A percentile compares a stretch with the other conserved stretches of the same genome.
Conservation (phyloP, 129 eudicot species). For the Escallonia rubra region DNA sequence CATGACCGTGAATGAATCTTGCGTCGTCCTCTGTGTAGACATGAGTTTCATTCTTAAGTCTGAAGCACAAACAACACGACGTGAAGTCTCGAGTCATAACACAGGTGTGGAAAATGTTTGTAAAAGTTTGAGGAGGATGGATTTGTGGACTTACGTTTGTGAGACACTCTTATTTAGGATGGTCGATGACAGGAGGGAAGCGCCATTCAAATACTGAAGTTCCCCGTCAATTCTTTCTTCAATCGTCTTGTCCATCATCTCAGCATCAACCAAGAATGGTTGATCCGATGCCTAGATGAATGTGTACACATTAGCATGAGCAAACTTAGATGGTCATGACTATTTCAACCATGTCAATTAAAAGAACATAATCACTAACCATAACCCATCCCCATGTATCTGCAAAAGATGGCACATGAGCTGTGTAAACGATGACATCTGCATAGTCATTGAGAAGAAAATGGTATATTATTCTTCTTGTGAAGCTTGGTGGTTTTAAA, state of each 20-base stretch:
- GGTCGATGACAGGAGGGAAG: constrained; percentile 42
- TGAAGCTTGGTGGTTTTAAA: no score
- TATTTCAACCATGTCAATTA: background rate
- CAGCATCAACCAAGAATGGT: constrained; percentile 46
- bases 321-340: background rate
- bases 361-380: constrained; percentile 24
- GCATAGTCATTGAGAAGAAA: constrained; percentile 10
- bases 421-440: constrained; percentile 91
- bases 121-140: no score
- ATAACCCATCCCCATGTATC: constrained; percentile 99
- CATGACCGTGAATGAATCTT: constrained; percentile 48
- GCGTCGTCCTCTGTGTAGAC: constrained; percentile 55
- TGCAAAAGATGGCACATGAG: constrained; percentile 97
- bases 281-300: constrained; percentile 46
- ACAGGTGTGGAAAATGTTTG: no score
- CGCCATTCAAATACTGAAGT: constrained; percentile 44
- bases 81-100: no score
- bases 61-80: background rate
- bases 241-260: constrained; percentile 38
- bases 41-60: constrained; percentile 49
- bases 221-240: constrained; percentile 51
- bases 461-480: background rate
- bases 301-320: background rate
- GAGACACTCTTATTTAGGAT: constrained; percentile 46
- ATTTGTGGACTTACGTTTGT: constrained; percentile 26